A percentile compares a stretch with the other conserved stretches of the same genome.
phyloP scores from a whole-genome alignment of 2,329 filamentous ascomycete species.

The Trichoderma gracile region DNA sequence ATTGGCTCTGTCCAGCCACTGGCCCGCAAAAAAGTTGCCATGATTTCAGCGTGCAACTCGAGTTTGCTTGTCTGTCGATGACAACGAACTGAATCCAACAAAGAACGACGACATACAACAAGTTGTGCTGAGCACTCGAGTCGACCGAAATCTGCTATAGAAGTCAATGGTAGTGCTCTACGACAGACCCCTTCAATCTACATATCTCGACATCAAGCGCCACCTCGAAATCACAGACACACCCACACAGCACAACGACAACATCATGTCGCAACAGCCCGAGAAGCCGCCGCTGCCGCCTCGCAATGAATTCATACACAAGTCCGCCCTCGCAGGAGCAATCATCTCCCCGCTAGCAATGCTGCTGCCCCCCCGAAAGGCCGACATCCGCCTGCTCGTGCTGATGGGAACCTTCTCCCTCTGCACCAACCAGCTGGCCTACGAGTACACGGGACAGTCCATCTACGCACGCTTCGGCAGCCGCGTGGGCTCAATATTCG shows the following conservation, averaged over 20 bases:
- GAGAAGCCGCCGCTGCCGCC: slow-evolving; percentile 36
- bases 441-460: slow-evolving; percentile 58
- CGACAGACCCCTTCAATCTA: no score
- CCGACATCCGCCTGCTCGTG: slow-evolving; percentile 53
- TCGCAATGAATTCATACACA: slow-evolving; percentile 46
- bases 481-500: slow-evolving; percentile 49
- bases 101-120: background rate
- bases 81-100: background rate
- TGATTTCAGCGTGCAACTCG: slow-evolving; percentile 1
- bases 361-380: slow-evolving; percentile 52
- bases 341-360: slow-evolving; percentile 51
- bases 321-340: slow-evolving; percentile 50
- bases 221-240: background rate
- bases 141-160: background rate
- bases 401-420: slow-evolving; percentile 54
- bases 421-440: slow-evolving; percentile 56
- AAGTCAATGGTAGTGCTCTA: background rate
- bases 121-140: background rate
- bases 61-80: background rate
- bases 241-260: background rate
- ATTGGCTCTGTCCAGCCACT: background rate
- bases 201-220: background rate
- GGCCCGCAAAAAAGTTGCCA: slow-evolving; percentile 27
- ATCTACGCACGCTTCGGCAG: slow-evolving; percentile 50
- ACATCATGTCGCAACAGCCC: slow-evolving; percentile 35